phyloP scores from a whole-genome alignment of 73 alveolate species.

The Uronychia binucleata region DNA sequence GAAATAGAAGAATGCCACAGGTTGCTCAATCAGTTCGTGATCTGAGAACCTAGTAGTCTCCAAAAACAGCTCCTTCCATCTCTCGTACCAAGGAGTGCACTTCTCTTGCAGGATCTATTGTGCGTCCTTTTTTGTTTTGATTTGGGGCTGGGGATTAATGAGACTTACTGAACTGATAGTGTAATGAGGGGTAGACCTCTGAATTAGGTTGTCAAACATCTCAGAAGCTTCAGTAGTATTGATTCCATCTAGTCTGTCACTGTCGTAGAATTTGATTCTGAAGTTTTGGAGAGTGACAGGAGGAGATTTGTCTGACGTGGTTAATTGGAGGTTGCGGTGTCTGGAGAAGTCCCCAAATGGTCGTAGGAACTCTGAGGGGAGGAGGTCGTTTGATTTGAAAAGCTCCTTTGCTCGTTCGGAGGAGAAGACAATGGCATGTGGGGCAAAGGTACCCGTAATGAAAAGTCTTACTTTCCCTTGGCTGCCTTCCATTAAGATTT shows the following conservation, averaged over 20 bases:
- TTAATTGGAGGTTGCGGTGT: background rate
- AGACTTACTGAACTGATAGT: background rate
- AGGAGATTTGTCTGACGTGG: slow-evolving; percentile 35
- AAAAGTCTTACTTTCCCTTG: background rate
- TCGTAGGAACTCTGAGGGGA: slow-evolving; percentile 54
- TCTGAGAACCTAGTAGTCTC: slow-evolving; percentile 38
- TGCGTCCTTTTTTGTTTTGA: background rate
- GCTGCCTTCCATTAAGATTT: background rate
- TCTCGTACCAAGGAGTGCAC: slow-evolving; percentile 52
- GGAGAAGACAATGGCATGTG: slow-evolving; percentile 47
- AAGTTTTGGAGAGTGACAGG: slow-evolving; percentile 27
- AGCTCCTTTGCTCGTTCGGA: slow-evolving; percentile 25
- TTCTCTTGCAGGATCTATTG: slow-evolving; percentile 9
- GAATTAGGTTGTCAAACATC: background rate
- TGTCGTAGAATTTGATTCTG: slow-evolving; percentile 22
- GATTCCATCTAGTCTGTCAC: slow-evolving; percentile 27
- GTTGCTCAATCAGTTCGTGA: slow-evolving; percentile 52
- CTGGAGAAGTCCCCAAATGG: slow-evolving; percentile 47
- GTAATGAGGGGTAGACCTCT: background rate
- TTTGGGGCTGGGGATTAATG: background rate
- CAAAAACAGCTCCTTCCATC: slow-evolving; percentile 43
- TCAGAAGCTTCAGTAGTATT: background rate
- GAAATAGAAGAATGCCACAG: slow-evolving; percentile 44
- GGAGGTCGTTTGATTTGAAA: slow-evolving; percentile 14
- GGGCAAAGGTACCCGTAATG: slow-evolving; percentile 4